A percentile compares a stretch with the other conserved stretches of the same genome.
These are phyloP conservation scores for Pseudisothecium myosuroides DNA, from an alignment of 225 moss, liverwort and hornwort species.

Conservation along the genomic window DNA sequence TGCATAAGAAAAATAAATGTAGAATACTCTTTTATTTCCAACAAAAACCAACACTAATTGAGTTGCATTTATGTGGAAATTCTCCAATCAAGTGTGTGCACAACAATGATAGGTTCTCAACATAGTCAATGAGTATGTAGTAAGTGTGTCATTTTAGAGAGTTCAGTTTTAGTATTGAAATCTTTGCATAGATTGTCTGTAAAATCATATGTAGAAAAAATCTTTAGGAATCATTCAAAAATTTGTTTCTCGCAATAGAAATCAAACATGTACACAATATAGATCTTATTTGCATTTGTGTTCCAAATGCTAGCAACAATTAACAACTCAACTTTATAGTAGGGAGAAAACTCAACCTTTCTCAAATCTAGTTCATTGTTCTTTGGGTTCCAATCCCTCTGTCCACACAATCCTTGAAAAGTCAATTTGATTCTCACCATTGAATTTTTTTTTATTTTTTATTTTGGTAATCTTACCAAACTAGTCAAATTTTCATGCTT, in stretches of 20 bases:
- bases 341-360: not conserved
- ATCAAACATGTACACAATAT: not conserved
- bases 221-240: not conserved
- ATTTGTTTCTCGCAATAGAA: not conserved
- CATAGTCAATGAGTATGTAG: not conserved
- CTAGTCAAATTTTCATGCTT: no score
- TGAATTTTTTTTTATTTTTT: not conserved
- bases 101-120: not conserved
- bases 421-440: not conserved
- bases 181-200: rapidly evolving
- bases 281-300: not conserved
- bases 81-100: no score
- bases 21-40: no score
- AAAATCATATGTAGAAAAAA: not conserved
- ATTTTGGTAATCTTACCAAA: no score
- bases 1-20: no score
- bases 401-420: not conserved
- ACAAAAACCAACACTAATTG: no score
- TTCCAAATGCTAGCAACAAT: not conserved
- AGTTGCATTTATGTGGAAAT: no score
- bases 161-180: not conserved
- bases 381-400: rapidly evolving
- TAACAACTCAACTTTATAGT: not conserved
- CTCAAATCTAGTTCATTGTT: not conserved
- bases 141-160: not conserved